Percentiles rank a stretch among this genome's conserved stretches.
Conservation (phyloP, 441 rosid species). For the Breynia disticha region DNA sequence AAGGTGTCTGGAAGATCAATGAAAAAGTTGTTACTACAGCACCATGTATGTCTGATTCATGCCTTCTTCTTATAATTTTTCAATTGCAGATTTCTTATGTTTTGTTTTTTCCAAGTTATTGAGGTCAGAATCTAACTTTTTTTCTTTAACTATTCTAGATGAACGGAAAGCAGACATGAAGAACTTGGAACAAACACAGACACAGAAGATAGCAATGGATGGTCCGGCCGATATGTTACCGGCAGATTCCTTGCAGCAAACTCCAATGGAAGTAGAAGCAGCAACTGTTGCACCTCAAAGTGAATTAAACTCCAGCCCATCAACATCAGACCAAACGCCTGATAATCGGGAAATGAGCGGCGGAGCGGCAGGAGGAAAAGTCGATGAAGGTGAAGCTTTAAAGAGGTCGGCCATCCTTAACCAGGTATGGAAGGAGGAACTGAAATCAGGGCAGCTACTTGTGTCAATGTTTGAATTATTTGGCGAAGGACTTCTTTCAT, state of each 20-base stretch:
- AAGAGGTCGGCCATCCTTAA: constrained; percentile 42
- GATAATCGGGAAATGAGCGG: constrained; percentile 18
- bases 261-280: constrained; percentile 36
- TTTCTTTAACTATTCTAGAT: constrained; percentile 26
- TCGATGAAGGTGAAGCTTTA: constrained; percentile 15
- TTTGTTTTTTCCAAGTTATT: too few species aligned
- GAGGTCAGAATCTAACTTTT: constrained; percentile 8
- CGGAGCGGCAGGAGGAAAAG: constrained; percentile 16
- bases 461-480: constrained; percentile 53
- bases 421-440: constrained; percentile 79
- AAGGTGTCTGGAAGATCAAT: constrained; percentile 32
- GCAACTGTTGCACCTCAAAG: constrained; percentile 21
- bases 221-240: constrained; percentile 26
- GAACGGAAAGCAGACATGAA: constrained; percentile 44
- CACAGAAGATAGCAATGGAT: constrained; percentile 44
- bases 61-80: not conserved
- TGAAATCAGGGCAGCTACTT: constrained; percentile 53
- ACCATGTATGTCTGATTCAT: constrained; percentile 51
- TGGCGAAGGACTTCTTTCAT: constrained; percentile 65
- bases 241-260: constrained; percentile 21
- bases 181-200: constrained; percentile 26
- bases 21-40: constrained; percentile 31
- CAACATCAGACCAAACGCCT: constrained; percentile 31
- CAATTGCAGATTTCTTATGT: not conserved
- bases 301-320: constrained; percentile 25